Conservation (phyloP, 139 green algal species). For the Zygnema circumcarinatum region DNA sequence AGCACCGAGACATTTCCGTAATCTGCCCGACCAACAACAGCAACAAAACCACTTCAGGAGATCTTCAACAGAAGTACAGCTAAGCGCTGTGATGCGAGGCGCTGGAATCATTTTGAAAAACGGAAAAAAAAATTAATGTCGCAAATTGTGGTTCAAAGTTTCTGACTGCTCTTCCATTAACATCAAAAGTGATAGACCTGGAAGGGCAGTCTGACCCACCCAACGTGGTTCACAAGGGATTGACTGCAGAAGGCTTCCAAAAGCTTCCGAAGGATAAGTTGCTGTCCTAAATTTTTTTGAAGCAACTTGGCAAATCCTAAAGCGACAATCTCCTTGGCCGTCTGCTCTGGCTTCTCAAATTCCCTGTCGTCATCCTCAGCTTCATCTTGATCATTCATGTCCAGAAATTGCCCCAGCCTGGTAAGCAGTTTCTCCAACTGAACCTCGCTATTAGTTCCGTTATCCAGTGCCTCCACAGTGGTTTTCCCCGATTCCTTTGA, state of each 20-base stretch:
- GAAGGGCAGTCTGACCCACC: background rate
- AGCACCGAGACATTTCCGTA: background rate
- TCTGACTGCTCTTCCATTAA: no score
- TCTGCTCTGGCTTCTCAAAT: background rate
- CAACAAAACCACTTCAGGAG: no score
- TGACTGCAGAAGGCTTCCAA: background rate
- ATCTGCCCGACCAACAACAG: no score
- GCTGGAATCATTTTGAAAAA: no score
- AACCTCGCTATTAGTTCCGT: no score
- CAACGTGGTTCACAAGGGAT: background rate
- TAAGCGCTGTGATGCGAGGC: no score
- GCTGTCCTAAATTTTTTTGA: background rate
- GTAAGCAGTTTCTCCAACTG: background rate
- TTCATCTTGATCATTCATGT: background rate
- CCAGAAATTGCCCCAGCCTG: background rate
- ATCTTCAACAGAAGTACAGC: no score
- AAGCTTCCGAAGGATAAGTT: background rate
- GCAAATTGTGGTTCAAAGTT: no score
- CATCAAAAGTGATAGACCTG: no score
- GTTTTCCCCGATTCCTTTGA: no score
- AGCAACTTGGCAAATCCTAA: background rate
- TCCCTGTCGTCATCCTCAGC: background rate
- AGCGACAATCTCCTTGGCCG: background rate
- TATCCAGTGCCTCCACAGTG: no score
- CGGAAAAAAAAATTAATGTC: no score